Conservation (phyloP, 163 green algal species). For the Volvox carteri region DNA sequence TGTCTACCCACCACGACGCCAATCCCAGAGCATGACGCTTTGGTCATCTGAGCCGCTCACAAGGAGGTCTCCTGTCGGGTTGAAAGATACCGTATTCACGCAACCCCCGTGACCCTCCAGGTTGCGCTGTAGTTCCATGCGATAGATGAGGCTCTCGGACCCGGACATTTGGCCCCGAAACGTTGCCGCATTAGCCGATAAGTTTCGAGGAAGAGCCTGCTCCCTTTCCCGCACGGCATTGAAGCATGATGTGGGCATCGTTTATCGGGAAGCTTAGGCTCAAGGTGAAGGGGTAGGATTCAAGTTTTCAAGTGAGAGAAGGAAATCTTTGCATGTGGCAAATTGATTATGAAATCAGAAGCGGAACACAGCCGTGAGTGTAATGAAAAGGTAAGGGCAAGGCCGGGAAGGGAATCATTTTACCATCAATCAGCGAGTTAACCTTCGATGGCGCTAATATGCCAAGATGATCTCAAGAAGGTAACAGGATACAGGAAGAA, state of each 20-base stretch:
- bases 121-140: conserved; percentile 45
- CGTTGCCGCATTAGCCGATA: neutral
- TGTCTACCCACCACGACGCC: conserved; percentile 66
- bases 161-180: conserved; percentile 10
- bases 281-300: too few relatives aligned
- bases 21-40: conserved; percentile 84
- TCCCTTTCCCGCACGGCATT: neutral
- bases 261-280: too few relatives aligned
- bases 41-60: conserved; percentile 80
- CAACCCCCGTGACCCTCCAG: conserved; percentile 70
- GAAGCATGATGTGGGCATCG: neutral
- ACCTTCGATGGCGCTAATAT: too few relatives aligned
- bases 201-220: neutral
- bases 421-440: too few relatives aligned
- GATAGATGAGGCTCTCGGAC: neutral
- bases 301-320: too few relatives aligned
- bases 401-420: too few relatives aligned
- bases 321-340: too few relatives aligned
- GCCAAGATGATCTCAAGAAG: too few relatives aligned
- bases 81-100: conserved; percentile 86
- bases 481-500: too few relatives aligned
- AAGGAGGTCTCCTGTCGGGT: conserved; percentile 73
- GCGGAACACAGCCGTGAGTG: too few relatives aligned
- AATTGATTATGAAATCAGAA: too few relatives aligned
- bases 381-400: too few relatives aligned